A percentile compares a stretch with the other conserved stretches of the same genome.
These are phyloP conservation scores for Chlamydomonas schloesseri DNA, from an alignment of 139 green algal species.

Conservation along the genomic window DNA sequence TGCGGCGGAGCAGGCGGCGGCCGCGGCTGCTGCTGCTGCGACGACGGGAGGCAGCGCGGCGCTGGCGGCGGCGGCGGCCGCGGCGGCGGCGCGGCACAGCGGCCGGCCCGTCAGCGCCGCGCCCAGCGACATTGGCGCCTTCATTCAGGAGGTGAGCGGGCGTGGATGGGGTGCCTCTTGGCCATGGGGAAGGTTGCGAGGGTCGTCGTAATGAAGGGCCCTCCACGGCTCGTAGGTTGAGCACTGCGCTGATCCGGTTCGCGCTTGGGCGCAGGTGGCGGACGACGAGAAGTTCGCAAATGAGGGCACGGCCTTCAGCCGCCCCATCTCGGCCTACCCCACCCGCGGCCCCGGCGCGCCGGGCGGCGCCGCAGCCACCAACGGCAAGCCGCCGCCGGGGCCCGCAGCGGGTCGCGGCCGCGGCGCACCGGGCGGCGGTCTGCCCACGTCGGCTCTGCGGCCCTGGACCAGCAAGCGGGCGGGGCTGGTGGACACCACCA, in stretches of 20 bases:
- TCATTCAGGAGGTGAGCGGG: slow-evolving; percentile 40
- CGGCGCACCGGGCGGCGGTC: neutral
- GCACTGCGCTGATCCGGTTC: too few species aligned
- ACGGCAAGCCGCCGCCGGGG: too few species aligned
- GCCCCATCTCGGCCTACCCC: slow-evolving; percentile 35
- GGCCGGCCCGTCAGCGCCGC: slow-evolving; percentile 11
- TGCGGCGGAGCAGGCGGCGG: neutral
- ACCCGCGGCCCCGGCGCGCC: neutral
- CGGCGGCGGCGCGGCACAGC: neutral
- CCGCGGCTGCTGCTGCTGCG: neutral
- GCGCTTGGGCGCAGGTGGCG: neutral
- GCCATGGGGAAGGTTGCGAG: too few species aligned
- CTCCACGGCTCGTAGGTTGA: too few species aligned
- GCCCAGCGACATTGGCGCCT: slow-evolving; percentile 9
- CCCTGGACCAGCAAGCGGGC: slow-evolving; percentile 29
- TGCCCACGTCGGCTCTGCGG: slow-evolving; percentile 2
- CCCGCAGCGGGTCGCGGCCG: too few species aligned
- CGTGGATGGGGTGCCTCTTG: too few species aligned
- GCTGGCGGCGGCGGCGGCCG: slow-evolving; percentile 5
- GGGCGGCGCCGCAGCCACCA: too few species aligned
- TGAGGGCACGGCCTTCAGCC: neutral
- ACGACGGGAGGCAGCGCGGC: neutral
- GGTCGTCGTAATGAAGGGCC: too few species aligned
- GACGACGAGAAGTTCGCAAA: slow-evolving; percentile 44
- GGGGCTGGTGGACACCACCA: slow-evolving; percentile 31